Percentiles rank a stretch among this genome's conserved stretches.
Conservation (phyloP, 2,329 filamentous ascomycete genomes). For the Talaromyces amestolkiae region DNA sequence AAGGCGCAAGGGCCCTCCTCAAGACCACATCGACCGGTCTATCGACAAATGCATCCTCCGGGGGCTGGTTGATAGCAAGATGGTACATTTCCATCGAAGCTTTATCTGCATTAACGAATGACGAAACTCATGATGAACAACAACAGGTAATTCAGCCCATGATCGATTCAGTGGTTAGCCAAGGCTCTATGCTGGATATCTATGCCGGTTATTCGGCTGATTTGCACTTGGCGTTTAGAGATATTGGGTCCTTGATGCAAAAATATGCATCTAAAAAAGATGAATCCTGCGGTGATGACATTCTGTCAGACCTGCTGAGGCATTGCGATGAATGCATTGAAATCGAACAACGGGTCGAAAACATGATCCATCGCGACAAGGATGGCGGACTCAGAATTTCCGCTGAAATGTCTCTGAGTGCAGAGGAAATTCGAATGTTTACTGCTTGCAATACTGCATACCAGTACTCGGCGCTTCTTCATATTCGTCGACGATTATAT, state of each 20-base stretch:
- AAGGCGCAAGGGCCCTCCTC: conserved; percentile 25
- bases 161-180: background rate
- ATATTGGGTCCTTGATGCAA: background rate
- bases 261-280: background rate
- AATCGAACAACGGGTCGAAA: background rate
- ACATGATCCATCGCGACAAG: background rate
- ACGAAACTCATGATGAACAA: conserved; percentile 1
- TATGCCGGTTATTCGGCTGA: background rate
- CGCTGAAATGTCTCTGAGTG: background rate
- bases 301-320: background rate
- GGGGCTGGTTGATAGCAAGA: conserved; percentile 17
- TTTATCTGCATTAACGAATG: conserved; percentile 23
- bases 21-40: background rate
- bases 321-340: background rate
- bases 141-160: background rate
- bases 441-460: background rate
- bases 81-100: conserved; percentile 29
- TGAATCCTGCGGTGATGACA: background rate
- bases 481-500: background rate
- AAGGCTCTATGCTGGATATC: background rate
- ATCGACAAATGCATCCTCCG: conserved; percentile 7
- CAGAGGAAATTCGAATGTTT: background rate
- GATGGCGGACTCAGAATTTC: background rate
- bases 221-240: background rate
- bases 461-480: background rate